phyloP scores from a whole-genome alignment of 1,284 basidiomycete species.

The Leccinum solheimii region DNA sequence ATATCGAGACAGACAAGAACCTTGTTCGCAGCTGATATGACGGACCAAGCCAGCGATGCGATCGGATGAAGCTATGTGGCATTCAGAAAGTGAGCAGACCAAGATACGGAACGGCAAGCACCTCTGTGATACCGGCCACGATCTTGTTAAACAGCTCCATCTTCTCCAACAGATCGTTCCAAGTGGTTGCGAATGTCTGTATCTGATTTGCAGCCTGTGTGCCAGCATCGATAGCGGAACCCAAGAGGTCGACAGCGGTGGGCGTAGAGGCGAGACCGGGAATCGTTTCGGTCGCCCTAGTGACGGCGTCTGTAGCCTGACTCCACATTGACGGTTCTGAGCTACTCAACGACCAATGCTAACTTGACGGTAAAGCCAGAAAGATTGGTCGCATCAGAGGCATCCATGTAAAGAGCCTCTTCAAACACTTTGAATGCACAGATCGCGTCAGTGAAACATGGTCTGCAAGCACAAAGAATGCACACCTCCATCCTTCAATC shows the following conservation, averaged over 20 bases:
- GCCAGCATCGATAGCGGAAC: too few species aligned
- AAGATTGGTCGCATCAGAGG: not conserved
- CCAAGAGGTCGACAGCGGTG: too few species aligned
- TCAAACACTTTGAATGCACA: not conserved
- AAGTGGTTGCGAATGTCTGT: too few species aligned
- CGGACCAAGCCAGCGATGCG: too few species aligned
- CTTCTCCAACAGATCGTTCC: not conserved
- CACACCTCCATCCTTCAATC: not conserved
- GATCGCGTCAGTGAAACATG: not conserved
- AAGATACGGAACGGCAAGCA: not conserved
- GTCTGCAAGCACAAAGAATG: not conserved
- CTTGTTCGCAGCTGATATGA: too few species aligned
- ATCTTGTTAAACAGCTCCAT: not conserved
- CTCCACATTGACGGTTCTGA: not conserved
- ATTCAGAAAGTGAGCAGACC: not conserved
- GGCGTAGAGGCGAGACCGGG: too few species aligned
- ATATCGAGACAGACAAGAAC: too few species aligned
- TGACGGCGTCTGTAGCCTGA: not conserved
- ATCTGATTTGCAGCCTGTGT: too few species aligned
- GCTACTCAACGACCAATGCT: not conserved
- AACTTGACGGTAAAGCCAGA: not conserved
- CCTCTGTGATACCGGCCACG: not conserved
- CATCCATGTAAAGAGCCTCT: not conserved
- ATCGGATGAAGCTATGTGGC: too few species aligned
- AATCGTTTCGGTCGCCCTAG: not conserved